A percentile compares a stretch with the other conserved stretches of the same genome.
These are phyloP conservation scores for Nakazawaea populi DNA, from an alignment of 805 yeast genomes.

Conservation along the genomic window DNA sequence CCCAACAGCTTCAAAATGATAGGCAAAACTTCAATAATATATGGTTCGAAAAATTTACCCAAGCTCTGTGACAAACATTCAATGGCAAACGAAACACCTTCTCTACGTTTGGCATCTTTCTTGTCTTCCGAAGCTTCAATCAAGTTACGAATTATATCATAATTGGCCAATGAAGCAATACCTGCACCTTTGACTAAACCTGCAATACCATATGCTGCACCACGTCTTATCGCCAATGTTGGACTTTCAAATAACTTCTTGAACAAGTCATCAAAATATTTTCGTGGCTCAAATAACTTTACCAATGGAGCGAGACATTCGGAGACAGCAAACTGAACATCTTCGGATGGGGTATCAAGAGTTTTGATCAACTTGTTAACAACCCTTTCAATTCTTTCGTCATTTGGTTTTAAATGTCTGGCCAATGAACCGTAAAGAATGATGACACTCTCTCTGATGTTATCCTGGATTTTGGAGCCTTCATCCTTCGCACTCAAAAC, in stretches of 20 bases:
- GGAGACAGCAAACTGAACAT: slow-evolving; percentile 83
- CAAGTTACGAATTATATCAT: slow-evolving; percentile 69
- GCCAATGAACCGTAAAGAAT: slow-evolving; percentile 90
- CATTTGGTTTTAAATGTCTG: slow-evolving; percentile 66
- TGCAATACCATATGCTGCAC: slow-evolving; percentile 95
- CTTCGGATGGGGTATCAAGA: slow-evolving; percentile 81
- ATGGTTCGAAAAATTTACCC: slow-evolving; percentile 85
- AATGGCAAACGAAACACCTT: slow-evolving; percentile 82
- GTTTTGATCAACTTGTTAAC: slow-evolving; percentile 68
- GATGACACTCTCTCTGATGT: slow-evolving; percentile 72
- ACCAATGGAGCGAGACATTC: slow-evolving; percentile 84
- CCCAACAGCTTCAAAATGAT: slow-evolving; percentile 76
- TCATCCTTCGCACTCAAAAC: slow-evolving; percentile 48
- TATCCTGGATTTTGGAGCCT: slow-evolving; percentile 46
- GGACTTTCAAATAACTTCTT: slow-evolving; percentile 51
- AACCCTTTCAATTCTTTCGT: slow-evolving; percentile 58
- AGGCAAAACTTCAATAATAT: slow-evolving; percentile 84
- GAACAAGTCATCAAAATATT: slow-evolving; percentile 56
- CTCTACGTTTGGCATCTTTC: slow-evolving; percentile 66
- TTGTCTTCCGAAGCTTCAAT: slow-evolving; percentile 85
- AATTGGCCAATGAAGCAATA: slow-evolving; percentile 65
- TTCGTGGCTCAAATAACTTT: slow-evolving; percentile 38
- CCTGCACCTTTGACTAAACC: slow-evolving; percentile 93
- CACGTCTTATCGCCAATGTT: slow-evolving; percentile 57
- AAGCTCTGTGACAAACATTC: slow-evolving; percentile 77